phyloP scores from a whole-genome alignment of 805 yeast species.

The Ogataea nitratoaversa region DNA sequence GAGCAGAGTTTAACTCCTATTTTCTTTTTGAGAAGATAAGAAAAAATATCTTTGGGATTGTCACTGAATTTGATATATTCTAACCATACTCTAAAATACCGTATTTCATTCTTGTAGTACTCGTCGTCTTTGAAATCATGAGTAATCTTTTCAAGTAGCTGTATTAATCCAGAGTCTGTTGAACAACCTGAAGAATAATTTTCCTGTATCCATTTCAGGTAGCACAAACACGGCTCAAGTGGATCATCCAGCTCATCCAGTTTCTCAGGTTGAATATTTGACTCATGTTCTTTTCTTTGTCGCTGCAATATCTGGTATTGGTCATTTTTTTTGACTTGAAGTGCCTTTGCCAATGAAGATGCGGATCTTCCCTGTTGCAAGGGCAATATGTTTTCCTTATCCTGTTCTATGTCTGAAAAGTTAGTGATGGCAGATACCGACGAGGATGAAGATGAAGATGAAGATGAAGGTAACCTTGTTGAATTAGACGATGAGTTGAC shows the following conservation, averaged over 20 bases:
- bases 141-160: constrained; percentile 67
- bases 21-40: constrained; percentile 62
- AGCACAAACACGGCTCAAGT: constrained; percentile 67
- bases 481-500: neutral
- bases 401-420: constrained; percentile 43
- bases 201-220: constrained; percentile 66
- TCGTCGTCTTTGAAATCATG: constrained; percentile 57
- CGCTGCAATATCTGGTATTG: constrained; percentile 11
- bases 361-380: constrained; percentile 68
- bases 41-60: constrained; percentile 65
- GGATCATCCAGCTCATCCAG: constrained; percentile 79
- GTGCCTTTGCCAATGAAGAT: constrained; percentile 43
- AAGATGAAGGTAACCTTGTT: neutral
- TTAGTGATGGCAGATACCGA: constrained; percentile 5
- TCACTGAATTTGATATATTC: constrained; percentile 67
- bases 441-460: neutral
- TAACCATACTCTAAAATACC: constrained; percentile 80
- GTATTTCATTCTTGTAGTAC: constrained; percentile 75
- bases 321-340: constrained; percentile 25
- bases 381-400: constrained; percentile 77
- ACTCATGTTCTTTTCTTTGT: constrained; percentile 48
- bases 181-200: constrained; percentile 58
- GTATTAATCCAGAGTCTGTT: constrained; percentile 61
- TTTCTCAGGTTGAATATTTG: constrained; percentile 33
- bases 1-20: constrained; percentile 66